Percentiles rank a stretch among this genome's conserved stretches.
phyloP scores from a whole-genome alignment of 768 basidiomycete genomes.

The Udeniomyces megalosporus region DNA sequence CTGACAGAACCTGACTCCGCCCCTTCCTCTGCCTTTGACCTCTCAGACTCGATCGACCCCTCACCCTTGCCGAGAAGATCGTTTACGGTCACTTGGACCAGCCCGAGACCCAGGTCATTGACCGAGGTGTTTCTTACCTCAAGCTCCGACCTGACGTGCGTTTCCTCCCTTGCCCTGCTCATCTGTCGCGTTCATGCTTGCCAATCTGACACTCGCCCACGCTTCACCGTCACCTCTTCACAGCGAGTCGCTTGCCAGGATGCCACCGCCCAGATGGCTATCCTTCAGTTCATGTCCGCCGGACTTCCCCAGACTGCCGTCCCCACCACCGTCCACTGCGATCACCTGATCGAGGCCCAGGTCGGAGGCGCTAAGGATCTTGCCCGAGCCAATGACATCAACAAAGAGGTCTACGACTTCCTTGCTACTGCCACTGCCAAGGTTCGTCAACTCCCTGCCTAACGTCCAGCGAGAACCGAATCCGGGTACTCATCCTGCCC shows the following conservation, averaged over 20 bases:
- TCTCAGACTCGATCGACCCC: slow-evolving; percentile 62
- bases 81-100: slow-evolving; percentile 97
- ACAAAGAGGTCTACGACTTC: slow-evolving; percentile 99
- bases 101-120: slow-evolving; percentile 75
- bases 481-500: neutral
- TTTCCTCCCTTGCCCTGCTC: slow-evolving; percentile 19
- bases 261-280: slow-evolving; percentile 70
- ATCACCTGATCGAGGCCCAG: slow-evolving; percentile 97
- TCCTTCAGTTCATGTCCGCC: slow-evolving; percentile 99
- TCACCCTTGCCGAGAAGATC: slow-evolving; percentile 92
- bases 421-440: slow-evolving; percentile 92
- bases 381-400: slow-evolving; percentile 73
- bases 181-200: slow-evolving; percentile 13
- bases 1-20: slow-evolving; percentile 23
- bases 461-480: neutral
- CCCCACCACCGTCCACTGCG: slow-evolving; percentile 96
- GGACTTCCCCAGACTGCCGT: slow-evolving; percentile 96
- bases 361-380: slow-evolving; percentile 86
- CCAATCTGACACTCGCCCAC: slow-evolving; percentile 23
- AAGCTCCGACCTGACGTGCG: slow-evolving; percentile 93
- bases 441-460: slow-evolving; percentile 31
- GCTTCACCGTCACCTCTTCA: slow-evolving; percentile 37
- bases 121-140: slow-evolving; percentile 83
- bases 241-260: slow-evolving; percentile 38
- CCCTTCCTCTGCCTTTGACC: slow-evolving; percentile 11